phyloP scores from a whole-genome alignment of 176 grass and related monocot species.

The Aechmea fasciata region DNA sequence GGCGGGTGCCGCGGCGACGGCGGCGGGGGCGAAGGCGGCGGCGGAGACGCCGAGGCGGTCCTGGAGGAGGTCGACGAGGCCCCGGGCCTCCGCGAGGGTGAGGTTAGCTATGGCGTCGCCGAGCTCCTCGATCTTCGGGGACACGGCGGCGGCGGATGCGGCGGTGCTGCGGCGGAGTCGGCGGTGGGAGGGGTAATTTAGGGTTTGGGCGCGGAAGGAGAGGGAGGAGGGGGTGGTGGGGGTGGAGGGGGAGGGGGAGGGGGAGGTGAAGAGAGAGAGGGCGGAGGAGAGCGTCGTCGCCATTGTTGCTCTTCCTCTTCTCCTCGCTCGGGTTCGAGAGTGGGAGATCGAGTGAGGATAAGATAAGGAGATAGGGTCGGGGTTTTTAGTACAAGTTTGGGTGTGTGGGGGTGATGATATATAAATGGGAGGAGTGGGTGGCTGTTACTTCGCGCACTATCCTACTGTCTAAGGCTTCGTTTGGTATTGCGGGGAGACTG shows the following conservation, averaged over 20 bases:
- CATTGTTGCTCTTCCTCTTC: constrained; percentile 10
- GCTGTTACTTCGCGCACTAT: not conserved
- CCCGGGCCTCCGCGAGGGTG: constrained; percentile 73
- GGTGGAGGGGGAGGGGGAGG: constrained; percentile 14
- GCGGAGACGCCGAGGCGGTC: constrained; percentile 73
- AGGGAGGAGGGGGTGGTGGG: constrained; percentile 18
- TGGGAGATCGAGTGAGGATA: constrained; percentile 26
- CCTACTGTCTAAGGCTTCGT: too few relatives aligned
- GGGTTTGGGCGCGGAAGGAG: not conserved
- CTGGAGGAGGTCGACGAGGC: constrained; percentile 67
- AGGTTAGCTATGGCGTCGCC: constrained; percentile 59
- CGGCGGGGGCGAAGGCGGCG: constrained; percentile 51
- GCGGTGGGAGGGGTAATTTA: not conserved
- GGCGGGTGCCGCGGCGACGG: constrained; percentile 32
- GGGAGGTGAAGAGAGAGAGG: constrained; percentile 44
- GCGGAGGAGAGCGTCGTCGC: constrained; percentile 39
- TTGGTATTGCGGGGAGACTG: too few relatives aligned
- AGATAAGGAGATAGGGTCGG: constrained; percentile 22
- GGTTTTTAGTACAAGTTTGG: not conserved
- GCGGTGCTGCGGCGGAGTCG: constrained; percentile 18
- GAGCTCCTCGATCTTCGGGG: constrained; percentile 57
- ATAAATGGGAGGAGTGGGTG: not conserved
- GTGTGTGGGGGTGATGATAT: not conserved
- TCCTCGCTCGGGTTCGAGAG: not conserved
- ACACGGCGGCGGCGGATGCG: constrained; percentile 31